A percentile compares a stretch with the other conserved stretches of the same genome.
Evolutionary conservation across 2,329 filamentous ascomycete species (phyloP).

Genomic region (Raffaelea ambrosiae): DNA sequence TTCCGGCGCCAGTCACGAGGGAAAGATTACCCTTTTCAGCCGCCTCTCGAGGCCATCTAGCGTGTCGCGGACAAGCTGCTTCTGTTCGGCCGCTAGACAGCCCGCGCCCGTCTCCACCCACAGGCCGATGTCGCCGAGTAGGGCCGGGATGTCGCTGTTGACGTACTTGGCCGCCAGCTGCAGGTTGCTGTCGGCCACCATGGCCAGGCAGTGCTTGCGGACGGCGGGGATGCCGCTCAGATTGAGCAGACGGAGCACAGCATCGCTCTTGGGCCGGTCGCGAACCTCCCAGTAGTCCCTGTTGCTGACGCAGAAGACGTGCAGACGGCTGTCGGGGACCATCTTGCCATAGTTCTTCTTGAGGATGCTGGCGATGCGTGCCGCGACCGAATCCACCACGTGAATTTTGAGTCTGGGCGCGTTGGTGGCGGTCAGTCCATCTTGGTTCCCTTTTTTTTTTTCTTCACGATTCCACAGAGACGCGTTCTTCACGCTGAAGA

Average conservation of each 20-base stretch:
- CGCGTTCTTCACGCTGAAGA: no score
- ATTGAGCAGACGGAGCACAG: constrained; percentile 14
- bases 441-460: no score
- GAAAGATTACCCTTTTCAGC: no score
- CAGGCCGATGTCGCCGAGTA: constrained; percentile 30
- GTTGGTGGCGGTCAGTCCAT: background rate
- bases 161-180: constrained; percentile 28
- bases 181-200: constrained; percentile 33
- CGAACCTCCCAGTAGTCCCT: background rate
- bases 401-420: background rate
- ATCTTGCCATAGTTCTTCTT: background rate
- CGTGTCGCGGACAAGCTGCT: no score
- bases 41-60: no score
- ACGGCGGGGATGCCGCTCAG: constrained; percentile 33
- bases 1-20: no score
- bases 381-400: background rate
- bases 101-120: constrained; percentile 29
- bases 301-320: background rate
- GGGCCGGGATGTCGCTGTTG: constrained; percentile 27
- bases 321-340: background rate
- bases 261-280: constrained; percentile 5
- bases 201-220: constrained; percentile 33
- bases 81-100: no score
- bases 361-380: background rate
- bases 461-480: no score